Base-by-base conservation (phyloP, 2,329 filamentous ascomycete species). In the Colletotrichum salicis region DNA sequence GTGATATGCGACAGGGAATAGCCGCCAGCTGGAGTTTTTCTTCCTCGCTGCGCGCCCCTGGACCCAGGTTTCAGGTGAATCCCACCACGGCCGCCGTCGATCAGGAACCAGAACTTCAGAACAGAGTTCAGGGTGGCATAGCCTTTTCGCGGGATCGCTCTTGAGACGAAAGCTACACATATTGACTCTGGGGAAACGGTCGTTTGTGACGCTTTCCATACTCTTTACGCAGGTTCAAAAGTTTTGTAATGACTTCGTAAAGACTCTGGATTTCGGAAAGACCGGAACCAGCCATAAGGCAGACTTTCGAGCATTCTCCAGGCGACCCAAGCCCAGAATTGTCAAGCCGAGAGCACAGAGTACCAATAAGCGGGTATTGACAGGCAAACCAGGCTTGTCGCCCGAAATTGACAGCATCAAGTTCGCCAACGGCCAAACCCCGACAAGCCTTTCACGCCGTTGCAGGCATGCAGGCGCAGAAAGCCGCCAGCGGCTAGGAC, bases 41-140 rank as follows among this genome's bases (percentile, higher is more conserved):
- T 22, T n/a, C 12, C 10, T 48, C 33, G 24, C 27, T 56, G 22
- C 27, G 67, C 35, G 45, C 52, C 45, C 41, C 52, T 67, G 51
- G 27, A 19, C 58, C 64, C 64, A 61, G 31, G 70, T 70, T 72
- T 72, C 65, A 72, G 70, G 65, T 72, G 54, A 64, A 59, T 37
- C 2, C 65, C 29, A 72, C 65, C 45, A 52, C 54, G 60, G 70
- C 48, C 65, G 60, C 70, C 70, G 65, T 72, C 60, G 70, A 72
- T 72, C 70, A 64, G 54, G 35, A 37, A 72, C 59, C 54, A 60
- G 37, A 41, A 41, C 5, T 41, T 15, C 6, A 41, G 22, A 45
- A 57, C 65, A 64, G 55, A 70, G 60, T 64, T 71, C 69, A 27
- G 52, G n/a, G 22, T 31, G 24, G 55, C 58, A 64, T 64, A 5